phyloP scores from a whole-genome alignment of 2,329 filamentous ascomycete species.

The Colletotrichum siamense region DNA sequence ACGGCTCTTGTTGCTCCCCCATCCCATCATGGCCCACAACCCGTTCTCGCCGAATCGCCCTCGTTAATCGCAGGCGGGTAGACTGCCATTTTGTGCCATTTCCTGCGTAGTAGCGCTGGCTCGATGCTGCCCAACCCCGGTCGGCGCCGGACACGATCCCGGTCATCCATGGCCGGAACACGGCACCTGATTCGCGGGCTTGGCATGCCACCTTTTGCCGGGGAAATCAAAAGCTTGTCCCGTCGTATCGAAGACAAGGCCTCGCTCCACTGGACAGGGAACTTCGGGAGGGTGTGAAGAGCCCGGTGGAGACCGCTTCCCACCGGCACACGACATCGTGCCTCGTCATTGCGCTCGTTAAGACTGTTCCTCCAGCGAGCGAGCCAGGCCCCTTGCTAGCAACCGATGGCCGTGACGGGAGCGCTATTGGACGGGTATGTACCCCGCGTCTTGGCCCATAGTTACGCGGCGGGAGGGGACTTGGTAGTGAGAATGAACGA shows the following conservation, averaged over 20 bases:
- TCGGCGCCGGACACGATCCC: not conserved
- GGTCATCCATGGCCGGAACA: not conserved
- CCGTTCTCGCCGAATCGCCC: not conserved
- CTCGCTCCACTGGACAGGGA: not conserved
- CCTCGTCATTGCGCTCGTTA: not conserved
- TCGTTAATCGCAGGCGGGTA: not conserved
- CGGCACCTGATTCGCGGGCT: constrained; percentile 17
- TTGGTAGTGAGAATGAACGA: not conserved
- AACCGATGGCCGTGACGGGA: constrained; percentile 2
- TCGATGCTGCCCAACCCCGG: not conserved
- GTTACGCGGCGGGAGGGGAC: not conserved
- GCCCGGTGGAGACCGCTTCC: not conserved
- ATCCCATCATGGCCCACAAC: constrained; percentile 3
- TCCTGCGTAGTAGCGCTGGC: not conserved
- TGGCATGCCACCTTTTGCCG: constrained; percentile 1
- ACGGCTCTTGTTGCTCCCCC: not conserved
- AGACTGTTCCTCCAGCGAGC: not conserved
- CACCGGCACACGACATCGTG: not conserved
- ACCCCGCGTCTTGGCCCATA: constrained; percentile 16
- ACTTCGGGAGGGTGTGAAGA: not conserved
- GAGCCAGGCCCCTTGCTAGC: not conserved
- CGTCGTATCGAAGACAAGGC: constrained; percentile 6
- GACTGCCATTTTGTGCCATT: not conserved
- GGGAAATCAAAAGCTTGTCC: constrained; percentile 20
- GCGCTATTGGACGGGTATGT: constrained; percentile 23